Evolutionary conservation across 2,329 filamentous ascomycete species (phyloP), one percentile per base, ranked within the genome.

Genomic region (Fusarium proliferatum): DNA sequence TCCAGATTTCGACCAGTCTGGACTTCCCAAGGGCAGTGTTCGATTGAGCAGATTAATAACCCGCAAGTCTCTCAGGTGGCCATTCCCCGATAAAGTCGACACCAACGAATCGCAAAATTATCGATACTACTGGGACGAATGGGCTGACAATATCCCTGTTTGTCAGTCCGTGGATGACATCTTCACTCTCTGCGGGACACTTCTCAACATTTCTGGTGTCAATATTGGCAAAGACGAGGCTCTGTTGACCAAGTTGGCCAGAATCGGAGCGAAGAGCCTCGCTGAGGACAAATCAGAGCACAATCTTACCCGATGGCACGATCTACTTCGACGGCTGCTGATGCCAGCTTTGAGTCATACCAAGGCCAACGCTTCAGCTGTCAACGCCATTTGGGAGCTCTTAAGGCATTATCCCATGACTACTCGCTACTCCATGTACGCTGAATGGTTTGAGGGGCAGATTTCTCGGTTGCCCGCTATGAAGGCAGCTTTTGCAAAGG

Each of bases 81-180:
- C 95, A 9, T 92, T 93, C 76, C 90, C 94, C 9, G 95, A 97
- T 76, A 91, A 90, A 74, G 88, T 88, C 72, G 94, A 96, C 78
- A 90, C 90, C 33, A 91, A 91, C 61, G 94, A 95, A 75, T 91
- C 92, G 26, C 88, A 88, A n/a, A 89, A 93, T 59, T 98, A 98
- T 81, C 90, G 93, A 39, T 98, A 97, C 80, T 99, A 99, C 82
- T 98, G 96, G 91, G 95, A 97, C 67, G 96, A 98, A 76, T 99
- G 96, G 96, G 88, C 91, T 5, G 96, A 98, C 82, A 97, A 96
- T 72, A 88, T 99, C 51, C 97, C 96, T 1, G 85, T 97, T 26
- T 99, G 96, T 79, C 95, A 97, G 80, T 93, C 87, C 4, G 90
- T 97, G 10, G 94, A 98, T 71, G 96, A 99, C 79, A 88, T 99